A percentile compares a stretch with the other conserved stretches of the same genome.
Conservation (phyloP, 2,329 filamentous ascomycete species). For the Ophiostoma quercus region DNA sequence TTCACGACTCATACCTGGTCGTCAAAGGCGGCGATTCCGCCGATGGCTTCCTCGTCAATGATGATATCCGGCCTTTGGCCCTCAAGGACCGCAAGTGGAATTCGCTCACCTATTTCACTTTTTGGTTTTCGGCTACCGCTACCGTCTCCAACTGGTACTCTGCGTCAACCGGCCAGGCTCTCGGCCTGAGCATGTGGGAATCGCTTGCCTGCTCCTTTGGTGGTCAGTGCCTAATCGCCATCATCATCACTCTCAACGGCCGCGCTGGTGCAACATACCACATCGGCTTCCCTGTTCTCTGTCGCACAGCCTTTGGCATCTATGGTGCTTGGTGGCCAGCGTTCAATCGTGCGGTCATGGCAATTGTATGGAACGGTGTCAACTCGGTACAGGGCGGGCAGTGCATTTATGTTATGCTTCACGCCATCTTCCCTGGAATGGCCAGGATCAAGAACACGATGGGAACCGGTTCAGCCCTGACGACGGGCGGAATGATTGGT, state of each 20-base stretch:
- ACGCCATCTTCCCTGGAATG: conserved; percentile 40
- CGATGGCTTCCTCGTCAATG: conserved; percentile 13
- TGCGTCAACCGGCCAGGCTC: conserved; percentile 34
- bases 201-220: conserved; percentile 39
- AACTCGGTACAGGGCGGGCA: conserved; percentile 22
- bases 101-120: conserved; percentile 38
- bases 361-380: conserved; percentile 30
- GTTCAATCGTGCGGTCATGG: conserved; percentile 42
- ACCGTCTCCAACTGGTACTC: conserved; percentile 39
- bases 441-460: conserved; percentile 36
- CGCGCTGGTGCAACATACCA: conserved; percentile 34
- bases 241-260: conserved; percentile 40
- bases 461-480: conserved; percentile 22
- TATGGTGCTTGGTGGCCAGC: conserved; percentile 40
- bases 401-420: conserved; percentile 36
- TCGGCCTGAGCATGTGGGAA: conserved; percentile 48
- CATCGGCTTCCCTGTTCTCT: conserved; percentile 40
- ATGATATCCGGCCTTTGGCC: conserved; percentile 14
- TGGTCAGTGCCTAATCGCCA: conserved; percentile 40
- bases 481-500: conserved; percentile 21
- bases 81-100: conserved; percentile 39
- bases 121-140: conserved; percentile 41
- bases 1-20: conserved; percentile 10
- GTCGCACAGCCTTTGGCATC: conserved; percentile 41
- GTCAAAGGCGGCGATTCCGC: conserved; percentile 3